phyloP scores from a whole-genome alignment of 352 stramenopile genomes.

The Phytophthora cactorum region DNA sequence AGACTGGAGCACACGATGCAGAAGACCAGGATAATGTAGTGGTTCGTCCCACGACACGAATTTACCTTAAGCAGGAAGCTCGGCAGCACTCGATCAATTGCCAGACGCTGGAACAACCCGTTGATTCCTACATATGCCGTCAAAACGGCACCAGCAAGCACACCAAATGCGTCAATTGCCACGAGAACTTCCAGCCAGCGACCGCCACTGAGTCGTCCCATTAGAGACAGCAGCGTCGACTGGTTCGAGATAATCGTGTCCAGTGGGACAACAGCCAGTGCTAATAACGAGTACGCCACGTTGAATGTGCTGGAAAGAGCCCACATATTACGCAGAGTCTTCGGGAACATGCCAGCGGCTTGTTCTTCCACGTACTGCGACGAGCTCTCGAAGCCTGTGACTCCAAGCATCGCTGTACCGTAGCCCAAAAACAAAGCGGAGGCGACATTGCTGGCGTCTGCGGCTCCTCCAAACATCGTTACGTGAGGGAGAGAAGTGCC shows the following conservation, averaged over 20 bases:
- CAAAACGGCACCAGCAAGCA: slow-evolving; percentile 84
- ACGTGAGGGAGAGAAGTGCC: slow-evolving; percentile 62
- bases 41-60: slow-evolving; percentile 71
- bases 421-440: slow-evolving; percentile 78
- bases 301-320: slow-evolving; percentile 85
- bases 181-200: slow-evolving; percentile 50
- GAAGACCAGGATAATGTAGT: slow-evolving; percentile 86
- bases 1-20: slow-evolving; percentile 75
- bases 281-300: slow-evolving; percentile 62
- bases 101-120: slow-evolving; percentile 78
- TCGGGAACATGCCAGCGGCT: slow-evolving; percentile 74
- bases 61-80: slow-evolving; percentile 68
- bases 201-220: slow-evolving; percentile 52
- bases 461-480: slow-evolving; percentile 50
- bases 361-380: slow-evolving; percentile 92
- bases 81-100: slow-evolving; percentile 77
- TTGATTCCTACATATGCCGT: slow-evolving; percentile 88
- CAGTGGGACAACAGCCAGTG: slow-evolving; percentile 78
- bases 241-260: slow-evolving; percentile 68
- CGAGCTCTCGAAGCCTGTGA: slow-evolving; percentile 90
- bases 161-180: slow-evolving; percentile 89
- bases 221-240: slow-evolving; percentile 73
- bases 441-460: slow-evolving; percentile 43
- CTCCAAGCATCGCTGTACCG: slow-evolving; percentile 83
- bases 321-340: slow-evolving; percentile 86